Evolutionary conservation across 495 filamentous ascomycete genomes (phyloP).

Genomic region (Elasticomyces elasticus): DNA sequence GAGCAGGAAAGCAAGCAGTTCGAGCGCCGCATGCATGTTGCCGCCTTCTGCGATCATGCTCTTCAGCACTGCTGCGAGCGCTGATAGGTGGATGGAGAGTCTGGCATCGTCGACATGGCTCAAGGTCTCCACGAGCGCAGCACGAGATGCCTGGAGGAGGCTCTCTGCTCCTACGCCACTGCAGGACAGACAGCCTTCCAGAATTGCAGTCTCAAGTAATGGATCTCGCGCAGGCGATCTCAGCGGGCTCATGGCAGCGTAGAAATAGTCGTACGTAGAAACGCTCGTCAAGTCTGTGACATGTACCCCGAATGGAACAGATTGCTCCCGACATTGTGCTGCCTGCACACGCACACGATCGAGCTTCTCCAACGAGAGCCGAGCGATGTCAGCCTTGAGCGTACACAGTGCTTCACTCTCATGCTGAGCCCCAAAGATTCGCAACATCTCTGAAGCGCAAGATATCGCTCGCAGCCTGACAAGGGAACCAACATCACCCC

Average conservation of each 20-base stretch:
- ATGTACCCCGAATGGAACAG: not conserved
- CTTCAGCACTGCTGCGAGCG: constrained; percentile 37
- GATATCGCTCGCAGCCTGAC: constrained; percentile 67
- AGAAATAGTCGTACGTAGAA: constrained; percentile 31
- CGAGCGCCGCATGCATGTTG: constrained; percentile 52
- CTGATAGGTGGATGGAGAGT: constrained; percentile 33
- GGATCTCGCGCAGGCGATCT: not conserved
- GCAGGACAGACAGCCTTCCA: constrained; percentile 71
- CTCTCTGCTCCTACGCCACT: constrained; percentile 74
- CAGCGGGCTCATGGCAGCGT: constrained; percentile 15
- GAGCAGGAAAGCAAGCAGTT: constrained; percentile 64
- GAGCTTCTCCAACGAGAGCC: constrained; percentile 75
- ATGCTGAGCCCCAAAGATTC: not conserved
- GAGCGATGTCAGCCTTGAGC: constrained; percentile 40
- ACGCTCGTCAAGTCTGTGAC: constrained; percentile 18
- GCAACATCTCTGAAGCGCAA: constrained; percentile 35
- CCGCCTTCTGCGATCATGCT: constrained; percentile 40
- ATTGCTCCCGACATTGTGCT: constrained; percentile 28
- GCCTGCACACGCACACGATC: constrained; percentile 75
- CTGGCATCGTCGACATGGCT: constrained; percentile 3
- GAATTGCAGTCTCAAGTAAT: constrained; percentile 32
- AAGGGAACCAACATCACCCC: constrained; percentile 81
- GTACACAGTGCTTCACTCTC: not conserved
- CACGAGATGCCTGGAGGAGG: constrained; percentile 61
- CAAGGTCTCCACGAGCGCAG: constrained; percentile 47